phyloP scores from a whole-genome alignment of 1,139 yeast genomes.

The Candida tetrigidarum region DNA sequence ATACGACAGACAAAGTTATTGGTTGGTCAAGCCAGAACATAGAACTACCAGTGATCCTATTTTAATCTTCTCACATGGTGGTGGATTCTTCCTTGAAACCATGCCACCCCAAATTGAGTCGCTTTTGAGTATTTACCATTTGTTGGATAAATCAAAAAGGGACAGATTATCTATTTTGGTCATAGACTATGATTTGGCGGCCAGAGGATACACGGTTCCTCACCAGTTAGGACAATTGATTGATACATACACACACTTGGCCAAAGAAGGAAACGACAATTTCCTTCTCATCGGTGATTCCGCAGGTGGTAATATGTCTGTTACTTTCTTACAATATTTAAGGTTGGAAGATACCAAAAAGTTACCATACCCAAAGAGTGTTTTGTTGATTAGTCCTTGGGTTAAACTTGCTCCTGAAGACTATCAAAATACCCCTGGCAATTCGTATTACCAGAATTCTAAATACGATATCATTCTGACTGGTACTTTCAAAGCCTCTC shows the following conservation, averaged over 20 bases:
- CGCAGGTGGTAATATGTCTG: slow-evolving; percentile 45
- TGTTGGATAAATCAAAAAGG: slow-evolving; percentile 31
- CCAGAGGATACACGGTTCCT: slow-evolving; percentile 36
- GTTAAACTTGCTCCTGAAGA: slow-evolving; percentile 21
- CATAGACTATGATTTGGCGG: slow-evolving; percentile 44
- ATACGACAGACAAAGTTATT: slow-evolving; percentile 37
- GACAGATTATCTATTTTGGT: slow-evolving; percentile 33
- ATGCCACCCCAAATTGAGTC: slow-evolving; percentile 37
- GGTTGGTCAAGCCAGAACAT: slow-evolving; percentile 39
- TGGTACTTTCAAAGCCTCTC: slow-evolving; percentile 10
- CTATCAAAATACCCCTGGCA: slow-evolving; percentile 27
- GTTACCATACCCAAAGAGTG: slow-evolving; percentile 32
- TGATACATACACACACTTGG: slow-evolving; percentile 32
- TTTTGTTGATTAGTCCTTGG: slow-evolving; percentile 48
- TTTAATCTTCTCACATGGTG: slow-evolving; percentile 46
- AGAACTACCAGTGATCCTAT: slow-evolving; percentile 38
- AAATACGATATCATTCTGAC: slow-evolving; percentile 35
- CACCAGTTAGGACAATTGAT: slow-evolving; percentile 39
- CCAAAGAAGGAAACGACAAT: slow-evolving; percentile 30
- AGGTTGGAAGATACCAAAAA: slow-evolving; percentile 17
- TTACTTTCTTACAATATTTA: slow-evolving; percentile 34
- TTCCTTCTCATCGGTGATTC: slow-evolving; percentile 44
- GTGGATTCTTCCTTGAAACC: slow-evolving; percentile 45
- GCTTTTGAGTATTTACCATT: slow-evolving; percentile 31
- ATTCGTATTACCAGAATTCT: slow-evolving; percentile 39